Evolutionary conservation across 306 rosid genomes (phyloP), one percentile per base, ranked within the genome.

Genomic region (barrel medic (Medicago truncatula)): DNA sequence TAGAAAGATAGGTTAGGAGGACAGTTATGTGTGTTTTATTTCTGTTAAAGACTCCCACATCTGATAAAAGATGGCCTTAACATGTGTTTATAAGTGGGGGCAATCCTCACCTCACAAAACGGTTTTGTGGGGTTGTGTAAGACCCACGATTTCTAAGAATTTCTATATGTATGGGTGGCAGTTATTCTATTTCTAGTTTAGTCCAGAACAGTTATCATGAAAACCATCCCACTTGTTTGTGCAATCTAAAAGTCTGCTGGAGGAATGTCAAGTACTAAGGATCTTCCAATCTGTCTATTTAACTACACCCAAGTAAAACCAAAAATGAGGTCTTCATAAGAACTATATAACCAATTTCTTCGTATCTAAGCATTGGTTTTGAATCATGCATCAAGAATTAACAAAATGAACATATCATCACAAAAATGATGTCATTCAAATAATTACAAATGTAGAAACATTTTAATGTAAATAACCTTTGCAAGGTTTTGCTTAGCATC

Each of bases 401-500:
- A 16, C 10, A 54, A 70, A 69, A 21, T 39, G 4, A 25, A 62
- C 17, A 50, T 53, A 18, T 18, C 23, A 72, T 43, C 78, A 41
- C 70, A 21, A 21, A 21, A 21, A 21, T 21, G 23, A 21, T 2
- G 67, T 2, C 6, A 52, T 18, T 46, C 28, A 71, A 70, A 69
- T 38, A 56, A 23, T 50, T 39, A 31, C 56, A 72, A 16, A 68
- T 38, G 78, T 14, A 12, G 66, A 9, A 74, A 68, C 23, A 54
- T 71, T 43, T 43, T 57, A 83, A 41, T 38, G 75, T 67, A 21
- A 63, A 91, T 68, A 76, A 95, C 98, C 98, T 95, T 89, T 49
- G 82, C 82, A 76, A 95, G 87, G 69, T 90, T 92, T 75, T 90
- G 93, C 78, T 92, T 96, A 63, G 98, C 97, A 86, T 95, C 96